Evolutionary conservation across 169 alveolate species (phyloP).

Genomic region (Plasmodium reichenowi): DNA sequence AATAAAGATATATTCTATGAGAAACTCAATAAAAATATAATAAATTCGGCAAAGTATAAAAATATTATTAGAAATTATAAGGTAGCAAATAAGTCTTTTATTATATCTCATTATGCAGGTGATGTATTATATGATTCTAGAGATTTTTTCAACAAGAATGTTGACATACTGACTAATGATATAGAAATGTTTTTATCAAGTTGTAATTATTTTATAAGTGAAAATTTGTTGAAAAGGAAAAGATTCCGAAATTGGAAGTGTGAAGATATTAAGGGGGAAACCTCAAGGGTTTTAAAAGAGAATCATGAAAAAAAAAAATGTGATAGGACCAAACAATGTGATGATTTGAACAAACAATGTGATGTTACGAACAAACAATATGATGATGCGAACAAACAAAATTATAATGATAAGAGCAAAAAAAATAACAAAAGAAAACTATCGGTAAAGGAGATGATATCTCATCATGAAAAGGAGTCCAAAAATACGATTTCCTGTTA

Average conservation of each 20-base stretch:
- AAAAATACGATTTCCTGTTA: neutral
- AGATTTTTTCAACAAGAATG: slow-evolving; percentile 80
- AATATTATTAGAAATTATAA: slow-evolving; percentile 40
- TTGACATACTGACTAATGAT: slow-evolving; percentile 79
- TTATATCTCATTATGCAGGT: slow-evolving; percentile 82
- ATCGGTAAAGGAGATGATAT: slow-evolving; percentile 68
- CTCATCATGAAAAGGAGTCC: slow-evolving; percentile 37
- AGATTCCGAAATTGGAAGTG: neutral
- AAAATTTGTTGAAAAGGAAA: slow-evolving; percentile 37
- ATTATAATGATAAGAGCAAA: too few species aligned
- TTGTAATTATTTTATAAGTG: slow-evolving; percentile 56
- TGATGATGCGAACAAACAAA: too few species aligned
- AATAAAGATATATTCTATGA: slow-evolving; percentile 55
- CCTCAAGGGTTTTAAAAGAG: neutral
- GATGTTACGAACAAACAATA: too few species aligned
- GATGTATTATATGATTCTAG: slow-evolving; percentile 78
- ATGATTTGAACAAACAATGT: neutral
- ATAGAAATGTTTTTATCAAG: slow-evolving; percentile 70
- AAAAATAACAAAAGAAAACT: slow-evolving; percentile 43
- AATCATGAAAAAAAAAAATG: neutral
- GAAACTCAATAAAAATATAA: slow-evolving; percentile 45
- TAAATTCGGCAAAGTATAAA: slow-evolving; percentile 56
- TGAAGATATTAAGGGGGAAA: neutral
- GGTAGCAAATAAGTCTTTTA: slow-evolving; percentile 76
- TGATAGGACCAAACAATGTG: slow-evolving; percentile 6